Conservation (phyloP, 2,329 filamentous ascomycete genomes). For the Cytospora piceae region DNA sequence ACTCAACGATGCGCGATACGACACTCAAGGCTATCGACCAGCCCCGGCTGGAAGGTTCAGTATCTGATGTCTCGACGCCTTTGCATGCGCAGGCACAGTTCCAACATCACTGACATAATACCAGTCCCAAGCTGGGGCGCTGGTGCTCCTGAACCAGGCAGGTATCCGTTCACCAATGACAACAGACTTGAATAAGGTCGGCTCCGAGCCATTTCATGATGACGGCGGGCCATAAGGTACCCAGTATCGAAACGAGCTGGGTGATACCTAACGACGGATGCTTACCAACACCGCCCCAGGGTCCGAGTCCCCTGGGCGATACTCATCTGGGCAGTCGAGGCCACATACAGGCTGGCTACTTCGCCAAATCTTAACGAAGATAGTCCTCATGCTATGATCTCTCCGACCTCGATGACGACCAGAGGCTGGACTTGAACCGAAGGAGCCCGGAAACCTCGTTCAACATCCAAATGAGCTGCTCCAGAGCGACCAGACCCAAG, state of each 20-base stretch:
- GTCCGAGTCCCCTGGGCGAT: slow-evolving; percentile 29
- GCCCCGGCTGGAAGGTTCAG: slow-evolving; percentile 59
- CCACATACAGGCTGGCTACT: slow-evolving; percentile 27
- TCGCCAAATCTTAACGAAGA: slow-evolving; percentile 54
- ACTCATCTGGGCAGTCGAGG: slow-evolving; percentile 29
- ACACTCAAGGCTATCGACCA: slow-evolving; percentile 55
- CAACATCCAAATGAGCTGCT: slow-evolving; percentile 14
- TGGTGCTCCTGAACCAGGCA: slow-evolving; percentile 61
- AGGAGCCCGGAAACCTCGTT: slow-evolving; percentile 29
- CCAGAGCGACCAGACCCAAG: slow-evolving; percentile 28
- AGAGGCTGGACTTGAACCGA: slow-evolving; percentile 56
- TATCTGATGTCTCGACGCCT: slow-evolving; percentile 61
- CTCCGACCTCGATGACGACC: slow-evolving; percentile 62
- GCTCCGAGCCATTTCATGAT: slow-evolving; percentile 67
- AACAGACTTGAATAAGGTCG: slow-evolving; percentile 61
- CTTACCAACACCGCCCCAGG: slow-evolving; percentile 44
- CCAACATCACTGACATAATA: slow-evolving; percentile 65
- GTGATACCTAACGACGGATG: slow-evolving; percentile 41
- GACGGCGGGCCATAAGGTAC: slow-evolving; percentile 62
- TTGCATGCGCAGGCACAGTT: slow-evolving; percentile 62
- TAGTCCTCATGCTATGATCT: slow-evolving; percentile 64
- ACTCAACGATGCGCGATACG: slow-evolving; percentile 64
- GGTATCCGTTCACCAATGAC: slow-evolving; percentile 64
- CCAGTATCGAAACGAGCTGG: slow-evolving; percentile 59
- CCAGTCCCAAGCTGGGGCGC: slow-evolving; percentile 65